Percentiles rank a stretch among this genome's conserved stretches.
These are phyloP conservation scores for Pythium guiyangense DNA, from an alignment of 352 stramenopile species.

Conservation along the genomic window DNA sequence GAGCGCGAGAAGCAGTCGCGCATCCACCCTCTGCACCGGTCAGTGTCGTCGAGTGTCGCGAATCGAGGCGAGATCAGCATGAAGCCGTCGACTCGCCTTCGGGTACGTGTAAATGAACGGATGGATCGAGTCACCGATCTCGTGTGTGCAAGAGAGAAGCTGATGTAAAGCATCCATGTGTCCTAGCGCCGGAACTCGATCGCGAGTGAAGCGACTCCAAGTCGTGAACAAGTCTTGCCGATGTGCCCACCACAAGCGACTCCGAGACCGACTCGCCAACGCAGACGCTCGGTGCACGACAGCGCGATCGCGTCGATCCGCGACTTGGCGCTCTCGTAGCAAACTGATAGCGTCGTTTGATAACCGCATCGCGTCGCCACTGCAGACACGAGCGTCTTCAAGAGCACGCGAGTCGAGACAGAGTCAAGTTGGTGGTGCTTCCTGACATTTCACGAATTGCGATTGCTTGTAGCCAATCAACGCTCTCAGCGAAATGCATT, in stretches of 20 bases:
- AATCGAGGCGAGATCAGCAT: conserved; percentile 5
- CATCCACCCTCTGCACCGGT: conserved; percentile 3
- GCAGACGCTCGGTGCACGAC: conserved; percentile 7
- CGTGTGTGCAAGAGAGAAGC: no score
- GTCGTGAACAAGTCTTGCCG: no score
- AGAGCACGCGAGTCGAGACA: no score
- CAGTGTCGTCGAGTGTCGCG: background rate
- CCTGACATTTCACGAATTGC: no score
- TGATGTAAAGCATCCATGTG: background rate
- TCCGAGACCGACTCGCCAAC: background rate
- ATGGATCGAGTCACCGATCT: background rate
- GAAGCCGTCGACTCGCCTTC: conserved; percentile 7
- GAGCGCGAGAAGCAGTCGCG: conserved; percentile 10
- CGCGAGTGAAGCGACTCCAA: conserved; percentile 5
- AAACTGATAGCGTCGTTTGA: background rate
- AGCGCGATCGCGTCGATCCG: background rate
- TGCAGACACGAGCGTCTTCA: background rate
- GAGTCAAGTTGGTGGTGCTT: no score
- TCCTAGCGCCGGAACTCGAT: conserved; percentile 11
- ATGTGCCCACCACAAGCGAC: background rate
- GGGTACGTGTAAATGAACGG: conserved; percentile 5
- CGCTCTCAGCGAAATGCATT: no score
- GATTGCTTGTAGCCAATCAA: no score
- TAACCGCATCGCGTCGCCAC: background rate
- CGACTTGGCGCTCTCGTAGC: background rate